Base-by-base conservation (phyloP, 2,329 filamentous ascomycete genomes). In the Cryphonectria carpinicola region DNA sequence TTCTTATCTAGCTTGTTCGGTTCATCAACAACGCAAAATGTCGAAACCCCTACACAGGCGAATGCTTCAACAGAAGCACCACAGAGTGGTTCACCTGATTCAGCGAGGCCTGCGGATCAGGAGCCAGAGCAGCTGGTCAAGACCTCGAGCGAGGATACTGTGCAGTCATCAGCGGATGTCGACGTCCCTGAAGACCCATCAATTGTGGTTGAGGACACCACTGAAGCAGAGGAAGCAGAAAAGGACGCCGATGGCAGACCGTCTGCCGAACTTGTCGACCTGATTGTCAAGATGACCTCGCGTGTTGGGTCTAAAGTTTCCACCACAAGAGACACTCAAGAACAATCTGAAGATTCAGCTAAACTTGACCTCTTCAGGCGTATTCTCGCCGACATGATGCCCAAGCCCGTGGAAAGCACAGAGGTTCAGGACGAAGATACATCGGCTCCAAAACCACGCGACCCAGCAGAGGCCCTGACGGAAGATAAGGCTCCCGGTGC, bases 261-360 rank as follows among this genome's bases (percentile, higher is more conserved):
- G 37, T 70, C 75, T 61, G 65, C 65, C 69, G 74, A 62, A 71
- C 77, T 87, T 65, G 83, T 83, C 70, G 83, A 88, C 65, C 80
- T 89, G 35, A 87, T 89, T 68, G 77, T 88, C 64, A 83, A 81
- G 71, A 83, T 88, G 69, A 84, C 86, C 1, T 80, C 82, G 37
- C 81, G 81, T 61, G 80, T 86, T 17, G 83, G 86, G 37, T 79
- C 82, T 35, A 54, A 70, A 11, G 14, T 62, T 69, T 66, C 73
- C 32, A 5, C 65, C 64, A 46, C 65, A 46, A 72, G 76, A 28
- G 75, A 75, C 37, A 76, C 79, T 11, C 75, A 75, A 22, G 71
- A 73, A 7, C 67, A 67, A 11, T 71, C 73, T 37, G 78, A 82
- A 70, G 76, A 77, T 37, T 78, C 68, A 39, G 72, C 79, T 10